Evolutionary conservation across 2,329 filamentous ascomycete genomes (phyloP), one percentile per base, ranked within the genome.

Genomic region (Rasamsonia emersonii): DNA sequence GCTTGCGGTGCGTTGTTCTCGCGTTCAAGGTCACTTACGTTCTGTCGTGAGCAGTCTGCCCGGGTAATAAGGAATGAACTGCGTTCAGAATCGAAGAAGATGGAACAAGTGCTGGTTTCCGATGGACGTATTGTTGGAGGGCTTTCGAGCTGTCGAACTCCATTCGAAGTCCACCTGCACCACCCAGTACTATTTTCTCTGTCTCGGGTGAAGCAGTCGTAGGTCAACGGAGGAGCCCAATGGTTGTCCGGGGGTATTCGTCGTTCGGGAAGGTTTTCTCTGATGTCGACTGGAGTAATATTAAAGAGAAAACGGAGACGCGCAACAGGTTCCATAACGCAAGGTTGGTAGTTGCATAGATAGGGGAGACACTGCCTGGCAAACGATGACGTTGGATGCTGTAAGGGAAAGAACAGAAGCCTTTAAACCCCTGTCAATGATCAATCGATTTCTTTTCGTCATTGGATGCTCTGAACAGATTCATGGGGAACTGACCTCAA

Each of bases 21-120:
- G 8, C 19, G 9, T 21, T 9, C 4, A 18, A 24, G 28, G 14
- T 20, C 6, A 3, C 5, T 7, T 5, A 23, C 18, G 10, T 20
- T 20, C 15, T 28, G 24, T 27, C 17, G 31, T 8, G 26, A 5
- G 15, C 35, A 38, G 28, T 38, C 32, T 9, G 16, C 6, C n/a
- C 20, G 28, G 11, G 18, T 24, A 11, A 31, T 9, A n/a, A 38
- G 26, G 18, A 34, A 38, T 23, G 30, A 31, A 9, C 24, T 11
- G 9, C 32, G 24, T 32, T 30, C 32, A 8, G 9, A 34, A 24
- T 38, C 32, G 14, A 35, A 38, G 32, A 38, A 38, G 3, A 38
- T 24, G 2, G 35, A 35, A 18, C 32, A 35, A 14, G 23, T 21
- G 11, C 28, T 24, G n/a, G 20, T 26, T 5, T 17, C 18, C 9